Base-by-base conservation (phyloP, 2,329 filamentous ascomycete genomes). In the Penicillium psychrosexuale region DNA sequence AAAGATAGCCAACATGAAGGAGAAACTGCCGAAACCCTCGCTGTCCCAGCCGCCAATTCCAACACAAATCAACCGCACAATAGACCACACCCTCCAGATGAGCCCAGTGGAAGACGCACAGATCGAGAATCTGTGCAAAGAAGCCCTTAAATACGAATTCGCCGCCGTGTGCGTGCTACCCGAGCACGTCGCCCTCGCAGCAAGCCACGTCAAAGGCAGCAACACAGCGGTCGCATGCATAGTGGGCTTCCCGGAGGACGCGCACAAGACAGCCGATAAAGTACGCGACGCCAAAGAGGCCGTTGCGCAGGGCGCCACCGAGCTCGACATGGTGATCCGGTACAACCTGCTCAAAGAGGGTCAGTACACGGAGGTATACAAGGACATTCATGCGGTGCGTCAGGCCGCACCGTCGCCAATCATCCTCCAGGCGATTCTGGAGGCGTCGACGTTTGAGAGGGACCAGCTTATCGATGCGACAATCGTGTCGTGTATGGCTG, bases 251-350 rank as follows among this genome's bases (percentile, higher is more conserved):
- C 83, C 80, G 50, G 82, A 84, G 64, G 83, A 83, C 12, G 84
- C 80, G 0, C 72, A 83, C 57, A 71, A 78, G 45, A 79, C 80
- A 0, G 65, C 72, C 3, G 69, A 75, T 31, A 84, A 84, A 65
- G 70, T 80, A n/a, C 67, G 66, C 19, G 82, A 85, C 69, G 78
- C 80, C 0, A 71, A 72, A 27, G 69, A 72, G 11, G 81, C 82
- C 13, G 69, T 84, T 34, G 61, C 66, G 8, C 71, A 75, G 17
- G 82, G 83, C 19, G 82, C 82, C 1, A 68, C 66, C 1, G 83
- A 86, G 65, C 74, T 85, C 33, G 83, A 85, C 64, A 78, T 84
- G 65, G 83, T 86, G 3, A 72, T 85, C 46, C 84, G 85, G 53
- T 79, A 80, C 61, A 71, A 72, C 3, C 69, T 78, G 3, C 71